phyloP scores from a whole-genome alignment of 352 stramenopile genomes.

The Pythium oligandrum region DNA sequence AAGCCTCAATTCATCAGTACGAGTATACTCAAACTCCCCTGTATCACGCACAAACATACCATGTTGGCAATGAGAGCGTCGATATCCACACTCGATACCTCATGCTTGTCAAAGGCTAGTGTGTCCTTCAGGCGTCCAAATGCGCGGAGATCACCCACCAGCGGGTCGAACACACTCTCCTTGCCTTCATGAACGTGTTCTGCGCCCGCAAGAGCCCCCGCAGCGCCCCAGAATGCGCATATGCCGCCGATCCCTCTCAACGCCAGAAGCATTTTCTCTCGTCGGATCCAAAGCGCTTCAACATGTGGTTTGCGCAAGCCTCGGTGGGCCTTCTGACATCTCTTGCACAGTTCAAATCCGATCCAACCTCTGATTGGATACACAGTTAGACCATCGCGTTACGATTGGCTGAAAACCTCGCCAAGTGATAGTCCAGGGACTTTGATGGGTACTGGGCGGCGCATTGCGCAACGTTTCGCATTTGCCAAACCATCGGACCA shows the following conservation, averaged over 20 bases:
- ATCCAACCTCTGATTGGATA: slow-evolving; percentile 3
- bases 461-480: slow-evolving; percentile 3
- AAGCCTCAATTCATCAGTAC: not conserved
- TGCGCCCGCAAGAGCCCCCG: not conserved
- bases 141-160: slow-evolving; percentile 1
- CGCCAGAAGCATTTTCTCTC: slow-evolving; percentile 30
- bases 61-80: slow-evolving; percentile 24
- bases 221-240: too few relatives aligned
- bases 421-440: too few relatives aligned
- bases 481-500: not conserved
- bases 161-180: slow-evolving; percentile 1
- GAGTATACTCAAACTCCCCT: slow-evolving; percentile 1
- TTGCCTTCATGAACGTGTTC: not conserved
- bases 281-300: slow-evolving; percentile 12
- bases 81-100: slow-evolving; percentile 4
- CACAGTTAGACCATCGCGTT: not conserved
- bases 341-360: not conserved
- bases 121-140: not conserved
- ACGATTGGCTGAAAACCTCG: slow-evolving; percentile 11
- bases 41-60: slow-evolving; percentile 10
- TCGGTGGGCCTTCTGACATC: slow-evolving; percentile 10
- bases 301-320: slow-evolving; percentile 22
- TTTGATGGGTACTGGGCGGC: too few relatives aligned
- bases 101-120: not conserved
- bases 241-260: not conserved